phyloP scores from a whole-genome alignment of 371 early-diverging fungal species.

The Mortierella sp. region DNA sequence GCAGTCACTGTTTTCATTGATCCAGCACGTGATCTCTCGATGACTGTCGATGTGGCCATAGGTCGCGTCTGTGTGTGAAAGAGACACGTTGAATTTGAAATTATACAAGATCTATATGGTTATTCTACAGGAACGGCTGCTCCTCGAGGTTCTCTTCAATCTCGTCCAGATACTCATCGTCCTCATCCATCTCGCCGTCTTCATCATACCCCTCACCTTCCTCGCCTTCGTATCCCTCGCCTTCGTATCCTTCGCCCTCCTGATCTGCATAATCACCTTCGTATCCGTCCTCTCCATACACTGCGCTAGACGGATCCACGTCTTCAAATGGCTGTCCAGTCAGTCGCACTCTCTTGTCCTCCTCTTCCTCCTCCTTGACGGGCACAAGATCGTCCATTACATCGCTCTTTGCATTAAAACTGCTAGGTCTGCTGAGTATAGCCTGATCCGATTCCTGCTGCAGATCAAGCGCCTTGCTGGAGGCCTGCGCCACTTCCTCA shows the following conservation, averaged over 20 bases:
- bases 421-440: slow-evolving; percentile 9
- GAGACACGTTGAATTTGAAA: too few relatives aligned
- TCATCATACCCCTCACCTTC: slow-evolving; percentile 21
- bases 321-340: too few relatives aligned
- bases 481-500: slow-evolving; percentile 19
- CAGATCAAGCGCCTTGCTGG: not conserved
- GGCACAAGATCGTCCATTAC: slow-evolving; percentile 16
- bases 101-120: too few relatives aligned
- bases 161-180: slow-evolving; percentile 46
- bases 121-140: slow-evolving; percentile 35
- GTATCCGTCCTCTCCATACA: slow-evolving; percentile 34
- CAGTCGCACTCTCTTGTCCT: not conserved
- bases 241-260: slow-evolving; percentile 16
- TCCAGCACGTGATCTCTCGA: too few relatives aligned
- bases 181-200: slow-evolving; percentile 29
- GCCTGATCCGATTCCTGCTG: not conserved
- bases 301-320: slow-evolving; percentile 10
- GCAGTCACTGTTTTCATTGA: not conserved
- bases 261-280: slow-evolving; percentile 38
- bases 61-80: too few relatives aligned
- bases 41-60: too few relatives aligned
- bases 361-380: slow-evolving; percentile 26
- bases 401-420: slow-evolving; percentile 5
- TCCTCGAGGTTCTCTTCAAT: slow-evolving; percentile 45
- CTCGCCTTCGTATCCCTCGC: slow-evolving; percentile 16